Base-by-base conservation (phyloP, 306 rosid species). In the Neltuma alba region DNA sequence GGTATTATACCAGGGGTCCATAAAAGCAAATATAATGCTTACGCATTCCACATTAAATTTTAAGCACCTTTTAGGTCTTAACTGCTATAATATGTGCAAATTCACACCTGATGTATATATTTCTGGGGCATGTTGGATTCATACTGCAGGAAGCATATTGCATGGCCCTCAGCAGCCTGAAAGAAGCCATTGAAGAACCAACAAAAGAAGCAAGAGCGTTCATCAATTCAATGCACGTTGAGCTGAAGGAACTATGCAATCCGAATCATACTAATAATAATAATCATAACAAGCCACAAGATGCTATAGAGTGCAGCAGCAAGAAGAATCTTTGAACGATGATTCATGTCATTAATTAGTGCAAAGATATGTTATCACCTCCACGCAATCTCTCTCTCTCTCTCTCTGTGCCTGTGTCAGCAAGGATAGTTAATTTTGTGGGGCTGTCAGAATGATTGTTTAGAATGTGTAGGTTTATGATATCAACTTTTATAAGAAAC, bases 121-220 rank as follows among this genome's bases (percentile, higher is more conserved):
- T 13, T 14, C 18, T 44, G 25, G 12, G 58, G 58, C 25, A n/a
- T 52, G 6, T 20, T 23, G 62, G 30, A 55, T 55, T 10, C 15
- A 70, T 18, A 8, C 20, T 48, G 1, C 61, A 71, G 76, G 62
- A 71, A 71, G 44, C 62, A 47, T 71, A 71, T 48, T 71, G 76
- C 76, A 71, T 71, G 76, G 76, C 76, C 12, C 28, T 71, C 2
- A 47, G 44, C 62, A 71, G 54, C 62, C 62, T 71, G 40, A 71
- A 71, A 71, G 76, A 48, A 71, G 62, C 76, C 44, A 47, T 71
- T 1, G 76, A 71, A 38, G 44, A 71, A 48, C 76, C 76, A 47
- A 27, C 54, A 31, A 71, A 30, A 31, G 62, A 71, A 71, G 18
- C 76, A 71, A 71, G n/a, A n/a, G 42, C 28, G 33, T 71, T 71